phyloP scores from a whole-genome alignment of 208 protist species.

The Leishmania amazonensis region DNA sequence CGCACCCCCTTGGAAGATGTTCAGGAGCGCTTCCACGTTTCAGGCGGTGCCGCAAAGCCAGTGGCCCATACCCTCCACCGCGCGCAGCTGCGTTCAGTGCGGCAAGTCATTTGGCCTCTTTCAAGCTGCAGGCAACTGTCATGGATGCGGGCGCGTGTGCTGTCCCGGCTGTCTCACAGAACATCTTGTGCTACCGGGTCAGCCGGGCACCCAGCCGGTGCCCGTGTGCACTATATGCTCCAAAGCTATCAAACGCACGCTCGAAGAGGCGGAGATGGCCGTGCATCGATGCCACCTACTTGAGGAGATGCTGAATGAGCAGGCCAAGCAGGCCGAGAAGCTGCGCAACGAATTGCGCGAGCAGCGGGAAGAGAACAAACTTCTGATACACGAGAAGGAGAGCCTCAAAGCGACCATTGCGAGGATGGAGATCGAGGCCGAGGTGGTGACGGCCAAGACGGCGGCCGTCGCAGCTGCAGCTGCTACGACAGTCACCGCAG shows the following conservation, averaged over 20 bases:
- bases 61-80: conserved; percentile 39
- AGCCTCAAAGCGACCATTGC: conserved; percentile 39
- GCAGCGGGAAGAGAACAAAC: conserved; percentile 56
- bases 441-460: conserved; percentile 35
- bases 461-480: conserved; percentile 11
- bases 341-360: conserved; percentile 40
- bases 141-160: conserved; percentile 59
- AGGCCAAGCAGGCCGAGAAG: conserved; percentile 44
- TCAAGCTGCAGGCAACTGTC: conserved; percentile 47
- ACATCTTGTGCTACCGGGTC: conserved; percentile 44
- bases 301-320: conserved; percentile 54
- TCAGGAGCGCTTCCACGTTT: conserved; percentile 7
- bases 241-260: conserved; percentile 33
- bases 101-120: conserved; percentile 49
- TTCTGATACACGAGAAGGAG: conserved; percentile 40
- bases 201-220: conserved; percentile 37
- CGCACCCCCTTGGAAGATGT: not conserved
- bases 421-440: conserved; percentile 39
- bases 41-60: conserved; percentile 39
- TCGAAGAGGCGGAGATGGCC: conserved; percentile 51
- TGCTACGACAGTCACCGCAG: not conserved
- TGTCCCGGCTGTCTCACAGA: conserved; percentile 54
- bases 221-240: conserved; percentile 57
- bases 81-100: conserved; percentile 46
- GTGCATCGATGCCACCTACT: conserved; percentile 49